Evolutionary conservation across 176 grass and related monocot species (phyloP).

Genomic region (Themeda triandra): DNA sequence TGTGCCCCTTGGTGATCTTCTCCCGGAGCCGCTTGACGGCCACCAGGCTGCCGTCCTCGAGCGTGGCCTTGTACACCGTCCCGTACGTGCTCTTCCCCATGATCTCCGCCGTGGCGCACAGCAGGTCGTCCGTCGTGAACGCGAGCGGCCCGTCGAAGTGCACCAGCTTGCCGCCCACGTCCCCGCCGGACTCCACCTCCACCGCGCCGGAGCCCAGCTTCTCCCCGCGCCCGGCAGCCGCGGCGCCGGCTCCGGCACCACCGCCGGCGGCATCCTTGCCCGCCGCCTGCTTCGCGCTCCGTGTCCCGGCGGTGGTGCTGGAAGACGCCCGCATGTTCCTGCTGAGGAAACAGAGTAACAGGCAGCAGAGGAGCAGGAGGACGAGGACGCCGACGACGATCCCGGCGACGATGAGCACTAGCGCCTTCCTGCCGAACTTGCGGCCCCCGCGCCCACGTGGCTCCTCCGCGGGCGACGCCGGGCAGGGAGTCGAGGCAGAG

Average conservation of each 20-base stretch:
- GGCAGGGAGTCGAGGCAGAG: constrained; percentile 43
- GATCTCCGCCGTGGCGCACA: constrained; percentile 68
- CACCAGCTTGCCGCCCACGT: constrained; percentile 64
- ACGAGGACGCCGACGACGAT: constrained; percentile 32
- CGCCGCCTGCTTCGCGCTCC: constrained; percentile 25
- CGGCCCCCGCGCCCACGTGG: no score
- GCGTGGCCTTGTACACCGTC: constrained; percentile 68
- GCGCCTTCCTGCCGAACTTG: constrained; percentile 7
- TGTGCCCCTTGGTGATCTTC: constrained; percentile 74
- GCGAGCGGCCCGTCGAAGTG: constrained; percentile 68
- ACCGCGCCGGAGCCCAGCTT: not conserved
- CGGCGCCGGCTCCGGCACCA: not conserved
- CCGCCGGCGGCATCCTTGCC: not conserved
- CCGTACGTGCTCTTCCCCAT: constrained; percentile 79
- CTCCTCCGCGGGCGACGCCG: constrained; percentile 14
- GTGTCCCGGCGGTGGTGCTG: not conserved
- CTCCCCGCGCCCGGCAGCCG: not conserved
- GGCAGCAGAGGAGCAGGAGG: constrained; percentile 63
- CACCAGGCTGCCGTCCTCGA: constrained; percentile 65
- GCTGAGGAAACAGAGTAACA: constrained; percentile 59
- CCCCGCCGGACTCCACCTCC: constrained; percentile 53
- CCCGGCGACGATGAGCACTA: constrained; percentile 57
- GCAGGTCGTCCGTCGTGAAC: constrained; percentile 72
- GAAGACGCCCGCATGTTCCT: constrained; percentile 14
- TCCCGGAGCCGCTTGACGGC: constrained; percentile 70